These are phyloP conservation scores for Pseudogymnoascus sp. DNA, from an alignment of 2,329 filamentous ascomycete genomes.

Conservation along the genomic window DNA sequence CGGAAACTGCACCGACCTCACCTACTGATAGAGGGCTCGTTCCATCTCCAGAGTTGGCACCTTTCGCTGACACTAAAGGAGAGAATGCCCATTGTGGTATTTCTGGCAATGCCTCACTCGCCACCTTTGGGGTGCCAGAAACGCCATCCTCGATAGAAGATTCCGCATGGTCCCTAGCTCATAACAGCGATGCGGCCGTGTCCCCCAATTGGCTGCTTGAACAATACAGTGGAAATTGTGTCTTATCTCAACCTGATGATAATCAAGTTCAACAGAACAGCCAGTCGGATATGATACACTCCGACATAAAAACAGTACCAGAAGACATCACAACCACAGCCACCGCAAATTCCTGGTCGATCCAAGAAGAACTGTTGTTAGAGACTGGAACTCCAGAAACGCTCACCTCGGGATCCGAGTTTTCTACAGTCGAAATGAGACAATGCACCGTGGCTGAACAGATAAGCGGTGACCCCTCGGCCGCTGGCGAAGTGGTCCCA, in stretches of 20 bases:
- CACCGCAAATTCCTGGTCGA: background rate
- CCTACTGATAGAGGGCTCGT: background rate
- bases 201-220: background rate
- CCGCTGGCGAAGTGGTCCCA: background rate
- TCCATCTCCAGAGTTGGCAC: background rate
- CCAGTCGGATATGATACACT: background rate
- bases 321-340: background rate
- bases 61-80: background rate
- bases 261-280: background rate
- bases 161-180: too few relatives aligned
- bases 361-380: background rate
- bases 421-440: background rate
- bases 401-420: background rate
- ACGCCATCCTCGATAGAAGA: background rate
- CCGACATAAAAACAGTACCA: too few relatives aligned
- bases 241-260: background rate
- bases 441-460: background rate
- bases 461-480: background rate
- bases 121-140: background rate
- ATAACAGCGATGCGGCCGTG: background rate
- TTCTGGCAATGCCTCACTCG: background rate
- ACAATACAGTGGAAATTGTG: background rate
- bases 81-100: background rate
- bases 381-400: background rate
- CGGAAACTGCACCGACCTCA: background rate